phyloP scores from a whole-genome alignment of 257 asterid genomes.

The Solanum peruvianum region DNA sequence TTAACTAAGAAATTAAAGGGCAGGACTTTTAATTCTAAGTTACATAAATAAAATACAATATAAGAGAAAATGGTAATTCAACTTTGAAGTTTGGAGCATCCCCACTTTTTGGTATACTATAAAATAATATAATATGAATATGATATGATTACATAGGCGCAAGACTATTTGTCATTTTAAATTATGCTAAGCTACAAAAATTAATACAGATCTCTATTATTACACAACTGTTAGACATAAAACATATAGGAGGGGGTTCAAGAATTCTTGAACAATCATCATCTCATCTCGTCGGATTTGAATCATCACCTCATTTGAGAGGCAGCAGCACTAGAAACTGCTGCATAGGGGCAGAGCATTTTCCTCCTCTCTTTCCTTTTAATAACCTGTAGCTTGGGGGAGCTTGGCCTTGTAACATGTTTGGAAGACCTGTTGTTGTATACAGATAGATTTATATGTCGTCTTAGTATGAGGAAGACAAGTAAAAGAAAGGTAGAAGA shows the following conservation, averaged over 20 bases:
- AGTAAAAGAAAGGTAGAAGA: not conserved
- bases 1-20: too few relatives aligned
- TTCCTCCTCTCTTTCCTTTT: slow-evolving; percentile 50
- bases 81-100: too few relatives aligned
- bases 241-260: slow-evolving; percentile 10
- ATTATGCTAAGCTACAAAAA: not conserved
- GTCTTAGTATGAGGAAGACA: not conserved
- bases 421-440: slow-evolving; percentile 53
- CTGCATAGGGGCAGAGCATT: slow-evolving; percentile 14
- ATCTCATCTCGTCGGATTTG: not conserved
- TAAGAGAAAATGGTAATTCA: too few relatives aligned
- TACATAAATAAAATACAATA: too few relatives aligned
- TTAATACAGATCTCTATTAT: not conserved
- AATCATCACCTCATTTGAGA: slow-evolving; percentile 53
- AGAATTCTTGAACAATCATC: slow-evolving; percentile 39
- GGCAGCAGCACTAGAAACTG: slow-evolving; percentile 41
- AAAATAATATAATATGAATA: too few relatives aligned
- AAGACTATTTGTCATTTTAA: not conserved
- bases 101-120: too few relatives aligned
- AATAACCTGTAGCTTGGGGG: slow-evolving; percentile 57
- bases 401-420: slow-evolving; percentile 60
- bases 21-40: too few relatives aligned
- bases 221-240: not conserved
- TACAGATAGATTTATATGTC: not conserved
- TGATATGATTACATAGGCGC: not conserved